Evolutionary conservation across 169 alveolate species (phyloP).

Genomic region (Plasmodium berghei): DNA sequence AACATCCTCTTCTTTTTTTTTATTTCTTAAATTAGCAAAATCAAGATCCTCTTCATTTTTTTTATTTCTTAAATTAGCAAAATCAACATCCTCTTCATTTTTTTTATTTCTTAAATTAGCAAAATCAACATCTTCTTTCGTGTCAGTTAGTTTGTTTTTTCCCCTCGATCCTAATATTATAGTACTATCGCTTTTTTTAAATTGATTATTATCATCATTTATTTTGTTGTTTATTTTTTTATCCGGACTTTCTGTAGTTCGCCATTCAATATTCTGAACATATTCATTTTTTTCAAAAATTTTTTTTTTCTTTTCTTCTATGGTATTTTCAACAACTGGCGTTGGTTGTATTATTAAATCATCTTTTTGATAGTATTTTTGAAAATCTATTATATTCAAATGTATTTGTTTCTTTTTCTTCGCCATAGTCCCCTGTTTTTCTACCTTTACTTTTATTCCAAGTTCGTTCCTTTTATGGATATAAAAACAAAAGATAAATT

Average conservation of each 20-base stretch:
- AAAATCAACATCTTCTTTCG: constrained; percentile 31
- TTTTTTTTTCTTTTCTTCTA: constrained; percentile 33
- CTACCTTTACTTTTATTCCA: background rate
- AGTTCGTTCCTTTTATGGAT: no score
- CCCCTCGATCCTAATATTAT: background rate
- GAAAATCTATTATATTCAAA: constrained; percentile 54
- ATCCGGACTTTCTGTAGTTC: constrained; percentile 31
- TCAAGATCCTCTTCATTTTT: background rate
- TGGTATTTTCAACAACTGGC: constrained; percentile 10
- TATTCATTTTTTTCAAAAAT: constrained; percentile 47
- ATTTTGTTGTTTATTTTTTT: constrained; percentile 6
- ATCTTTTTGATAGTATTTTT: constrained; percentile 62
- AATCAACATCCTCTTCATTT: background rate
- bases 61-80: constrained; percentile 13
- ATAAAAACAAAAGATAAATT: background rate
- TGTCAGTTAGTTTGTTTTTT: constrained; percentile 1
- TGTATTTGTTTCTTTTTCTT: constrained; percentile 68
- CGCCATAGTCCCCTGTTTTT: constrained; percentile 11
- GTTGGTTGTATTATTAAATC: constrained; percentile 27
- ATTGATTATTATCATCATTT: constrained; percentile 14
- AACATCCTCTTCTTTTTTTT: background rate
- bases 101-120: constrained; percentile 1
- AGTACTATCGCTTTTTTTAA: constrained; percentile 13
- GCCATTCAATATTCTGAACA: constrained; percentile 67
- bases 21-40: constrained; percentile 10